A percentile compares a stretch with the other conserved stretches of the same genome.
Conservation (phyloP, 1,284 basidiomycete genomes). For the Apiotrichum montevideense region DNA sequence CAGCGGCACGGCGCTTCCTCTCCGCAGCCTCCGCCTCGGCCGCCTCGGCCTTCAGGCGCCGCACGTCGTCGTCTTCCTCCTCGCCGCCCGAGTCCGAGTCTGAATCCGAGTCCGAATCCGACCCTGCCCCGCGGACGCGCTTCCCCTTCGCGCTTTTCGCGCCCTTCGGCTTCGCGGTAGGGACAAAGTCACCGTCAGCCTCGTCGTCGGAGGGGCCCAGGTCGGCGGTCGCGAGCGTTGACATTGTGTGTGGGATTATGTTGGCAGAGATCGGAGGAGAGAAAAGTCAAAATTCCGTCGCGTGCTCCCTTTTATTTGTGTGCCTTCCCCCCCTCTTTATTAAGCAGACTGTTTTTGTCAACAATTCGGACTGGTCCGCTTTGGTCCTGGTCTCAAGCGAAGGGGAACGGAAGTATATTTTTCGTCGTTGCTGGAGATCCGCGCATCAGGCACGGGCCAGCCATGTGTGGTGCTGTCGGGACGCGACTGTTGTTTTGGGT, state of each 20-base stretch:
- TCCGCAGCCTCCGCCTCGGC: slow-evolving; percentile 16
- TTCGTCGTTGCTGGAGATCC: no score
- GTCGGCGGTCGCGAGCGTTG: slow-evolving; percentile 36
- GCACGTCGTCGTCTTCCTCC: slow-evolving; percentile 16
- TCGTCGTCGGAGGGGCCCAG: slow-evolving; percentile 31
- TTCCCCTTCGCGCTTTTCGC: slow-evolving; percentile 5
- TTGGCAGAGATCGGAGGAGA: background rate
- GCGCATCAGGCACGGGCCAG: no score
- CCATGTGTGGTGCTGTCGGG: no score
- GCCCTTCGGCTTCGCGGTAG: slow-evolving; percentile 14
- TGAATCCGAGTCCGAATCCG: slow-evolving; percentile 9
- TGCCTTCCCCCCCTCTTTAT: no score
- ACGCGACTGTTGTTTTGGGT: no score
- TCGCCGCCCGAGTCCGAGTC: slow-evolving; percentile 12
- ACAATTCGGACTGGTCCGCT: no score
- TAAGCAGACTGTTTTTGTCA: no score
- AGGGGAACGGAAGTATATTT: no score
- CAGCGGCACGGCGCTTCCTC: slow-evolving; percentile 11
- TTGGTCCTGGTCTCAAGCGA: no score
- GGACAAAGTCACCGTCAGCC: slow-evolving; percentile 33
- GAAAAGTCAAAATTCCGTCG: background rate
- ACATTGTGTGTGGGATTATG: slow-evolving; percentile 20
- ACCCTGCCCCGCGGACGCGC: background rate
- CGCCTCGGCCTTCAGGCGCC: slow-evolving; percentile 21
- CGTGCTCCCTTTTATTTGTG: no score